A percentile compares a stretch with the other conserved stretches of the same genome.
Evolutionary conservation across 495 filamentous ascomycete species (phyloP).

Genomic region (Cercophora samala): DNA sequence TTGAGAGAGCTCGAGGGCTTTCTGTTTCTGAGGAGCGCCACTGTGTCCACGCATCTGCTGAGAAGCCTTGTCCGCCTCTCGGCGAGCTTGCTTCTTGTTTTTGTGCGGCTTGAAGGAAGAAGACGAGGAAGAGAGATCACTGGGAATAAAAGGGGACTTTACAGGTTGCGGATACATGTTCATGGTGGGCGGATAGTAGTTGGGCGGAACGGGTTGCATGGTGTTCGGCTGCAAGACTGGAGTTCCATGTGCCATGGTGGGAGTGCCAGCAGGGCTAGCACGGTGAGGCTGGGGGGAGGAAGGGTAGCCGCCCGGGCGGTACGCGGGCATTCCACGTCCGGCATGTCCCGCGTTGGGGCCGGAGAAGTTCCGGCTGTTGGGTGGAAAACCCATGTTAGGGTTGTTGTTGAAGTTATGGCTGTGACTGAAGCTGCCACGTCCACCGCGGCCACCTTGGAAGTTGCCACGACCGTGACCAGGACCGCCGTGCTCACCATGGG

Average conservation of each 20-base stretch:
- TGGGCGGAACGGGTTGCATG: conserved; percentile 50
- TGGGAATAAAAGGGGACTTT: conserved; percentile 56
- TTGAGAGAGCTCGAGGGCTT: conserved; percentile 26
- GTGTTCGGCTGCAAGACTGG: conserved; percentile 63
- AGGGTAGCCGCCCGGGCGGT: conserved; percentile 60
- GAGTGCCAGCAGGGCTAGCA: conserved; percentile 68
- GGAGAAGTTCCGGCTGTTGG: conserved; percentile 50
- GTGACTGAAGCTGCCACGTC: conserved; percentile 52
- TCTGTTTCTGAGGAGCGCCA: conserved; percentile 30
- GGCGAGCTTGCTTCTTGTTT: conserved; percentile 41
- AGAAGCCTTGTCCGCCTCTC: conserved; percentile 45
- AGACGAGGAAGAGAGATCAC: conserved; percentile 25
- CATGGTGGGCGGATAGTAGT: conserved; percentile 52
- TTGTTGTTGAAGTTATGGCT: conserved; percentile 37
- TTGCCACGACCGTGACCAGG: conserved; percentile 48
- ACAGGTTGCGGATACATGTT: conserved; percentile 51
- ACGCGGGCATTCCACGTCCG: conserved; percentile 61
- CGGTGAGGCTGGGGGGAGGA: conserved; percentile 62
- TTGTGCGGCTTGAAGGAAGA: conserved; percentile 33
- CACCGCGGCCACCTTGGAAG: conserved; percentile 53
- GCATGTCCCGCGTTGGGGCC: conserved; percentile 58
- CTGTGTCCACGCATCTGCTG: conserved; percentile 35
- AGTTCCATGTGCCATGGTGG: conserved; percentile 61
- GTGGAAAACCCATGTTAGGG: conserved; percentile 66
- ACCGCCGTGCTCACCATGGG: conserved; percentile 67